Base-by-base conservation (phyloP, 2,329 filamentous ascomycete genomes). In the Alternaria sp. region DNA sequence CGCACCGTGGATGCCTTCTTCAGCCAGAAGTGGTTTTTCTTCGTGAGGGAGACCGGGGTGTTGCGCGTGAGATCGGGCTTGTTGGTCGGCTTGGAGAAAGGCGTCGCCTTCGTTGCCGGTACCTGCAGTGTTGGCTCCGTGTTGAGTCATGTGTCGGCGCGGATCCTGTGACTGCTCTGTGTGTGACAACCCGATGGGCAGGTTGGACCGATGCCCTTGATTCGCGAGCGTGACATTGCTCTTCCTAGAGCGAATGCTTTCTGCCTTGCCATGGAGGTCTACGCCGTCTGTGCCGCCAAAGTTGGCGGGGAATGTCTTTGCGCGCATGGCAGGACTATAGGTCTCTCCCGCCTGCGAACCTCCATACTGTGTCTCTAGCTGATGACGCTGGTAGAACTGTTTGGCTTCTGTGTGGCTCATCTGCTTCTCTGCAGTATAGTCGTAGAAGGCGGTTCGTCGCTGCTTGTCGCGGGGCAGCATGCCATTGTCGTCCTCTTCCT, bases 361-460 rank as follows among this genome's bases (percentile, higher is more conserved):
- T 64, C 71, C 81, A 75, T 75, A 75, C 66, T 84, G 75, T 44
- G 82, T 84, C 66, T 90, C 91, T 61, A 90, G 84, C 79, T 94
- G 92, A 80, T 93, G 94, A 69, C 92, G 87, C 82, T 97, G 95
- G 80, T 97, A 99, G 83, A 98, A 97, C 66, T 97, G 87, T 81
- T 97, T 98, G 63, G 95, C 93, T 78, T 99, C 96, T 25, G 92
- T 90, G 79, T 97, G 94, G 75, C 91, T 96, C 89, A 97, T 92
- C 75, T 95, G 92, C 74, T 96, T 96, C 81, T 99, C 96, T 57
- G 93, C 92, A 56, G 95, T 91, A 75, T 95, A 93, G 80, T 97
- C 94, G 82, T 97, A 97, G 77, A 94, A 96, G 20, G 94, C 92
- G 9, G 94, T 97, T 77, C 90, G 90, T 61, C 85, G 82, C 75